Percentiles rank a stretch among this genome's conserved stretches.
phyloP scores from a whole-genome alignment of 352 stramenopile genomes.

The Pythium sukuiense region DNA sequence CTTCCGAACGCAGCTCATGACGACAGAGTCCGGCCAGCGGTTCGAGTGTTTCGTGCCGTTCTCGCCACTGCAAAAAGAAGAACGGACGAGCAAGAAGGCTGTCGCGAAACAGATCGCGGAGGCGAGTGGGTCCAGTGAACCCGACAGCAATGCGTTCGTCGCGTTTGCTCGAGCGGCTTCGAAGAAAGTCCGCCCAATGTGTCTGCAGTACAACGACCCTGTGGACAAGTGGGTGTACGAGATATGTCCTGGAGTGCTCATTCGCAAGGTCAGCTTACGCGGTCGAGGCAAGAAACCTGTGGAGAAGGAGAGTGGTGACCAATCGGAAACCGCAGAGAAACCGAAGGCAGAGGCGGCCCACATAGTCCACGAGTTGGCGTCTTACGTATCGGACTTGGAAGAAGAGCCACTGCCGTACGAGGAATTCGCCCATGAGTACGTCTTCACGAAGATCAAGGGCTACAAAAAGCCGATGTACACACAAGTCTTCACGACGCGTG shows the following conservation, averaged over 20 bases:
- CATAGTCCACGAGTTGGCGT: slow-evolving; percentile 17
- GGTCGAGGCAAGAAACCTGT: slow-evolving; percentile 1
- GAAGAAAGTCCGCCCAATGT: slow-evolving; percentile 61
- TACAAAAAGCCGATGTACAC: slow-evolving; percentile 62
- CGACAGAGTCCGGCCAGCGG: slow-evolving; percentile 55
- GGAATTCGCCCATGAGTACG: slow-evolving; percentile 47
- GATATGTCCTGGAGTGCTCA: slow-evolving; percentile 54
- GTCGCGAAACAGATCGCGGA: not conserved
- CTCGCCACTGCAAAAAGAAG: slow-evolving; percentile 17
- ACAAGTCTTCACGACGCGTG: slow-evolving; percentile 38
- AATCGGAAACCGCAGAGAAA: not conserved
- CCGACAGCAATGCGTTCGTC: slow-evolving; percentile 33
- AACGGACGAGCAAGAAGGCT: not conserved
- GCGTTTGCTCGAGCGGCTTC: slow-evolving; percentile 51
- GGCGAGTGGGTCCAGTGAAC: not conserved
- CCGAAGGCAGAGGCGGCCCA: not conserved
- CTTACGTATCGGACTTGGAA: slow-evolving; percentile 33
- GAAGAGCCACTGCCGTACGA: slow-evolving; percentile 36
- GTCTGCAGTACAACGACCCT: slow-evolving; percentile 60
- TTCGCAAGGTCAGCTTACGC: slow-evolving; percentile 49
- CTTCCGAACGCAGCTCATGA: slow-evolving; percentile 56
- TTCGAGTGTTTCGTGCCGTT: slow-evolving; percentile 78
- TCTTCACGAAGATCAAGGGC: slow-evolving; percentile 41
- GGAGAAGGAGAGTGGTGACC: not conserved
- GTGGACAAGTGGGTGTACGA: slow-evolving; percentile 61